Percentiles rank a stretch among this genome's conserved stretches.
Conservation (phyloP, 495 filamentous ascomycete genomes). For the Penicillium herquei region DNA sequence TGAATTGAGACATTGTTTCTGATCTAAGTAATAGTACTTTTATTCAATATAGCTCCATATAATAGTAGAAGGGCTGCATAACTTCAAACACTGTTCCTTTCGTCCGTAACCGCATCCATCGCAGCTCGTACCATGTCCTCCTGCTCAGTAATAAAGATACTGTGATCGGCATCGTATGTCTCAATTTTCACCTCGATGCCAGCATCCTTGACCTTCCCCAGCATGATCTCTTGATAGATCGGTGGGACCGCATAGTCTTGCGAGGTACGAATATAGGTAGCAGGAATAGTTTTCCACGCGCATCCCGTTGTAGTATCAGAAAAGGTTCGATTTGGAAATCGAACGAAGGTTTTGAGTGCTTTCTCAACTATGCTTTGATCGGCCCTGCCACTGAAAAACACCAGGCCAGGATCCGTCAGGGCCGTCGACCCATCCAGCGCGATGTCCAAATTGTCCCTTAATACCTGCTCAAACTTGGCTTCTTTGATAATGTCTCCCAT, state of each 20-base stretch:
- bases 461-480: constrained; percentile 19
- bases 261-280: constrained; percentile 33
- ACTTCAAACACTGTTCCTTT: constrained; percentile 4
- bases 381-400: constrained; percentile 27
- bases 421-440: constrained; percentile 18
- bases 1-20: too few relatives aligned
- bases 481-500: constrained; percentile 22
- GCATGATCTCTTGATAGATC: constrained; percentile 36
- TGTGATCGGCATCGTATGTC: constrained; percentile 31
- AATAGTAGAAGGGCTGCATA: not conserved
- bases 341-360: constrained; percentile 23
- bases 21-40: too few relatives aligned
- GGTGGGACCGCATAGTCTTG: constrained; percentile 32
- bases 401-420: constrained; percentile 19
- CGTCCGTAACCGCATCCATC: constrained; percentile 12
- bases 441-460: constrained; percentile 17
- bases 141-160: constrained; percentile 27
- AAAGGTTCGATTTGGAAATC: constrained; percentile 30
- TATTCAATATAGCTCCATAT: not conserved
- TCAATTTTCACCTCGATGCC: constrained; percentile 23
- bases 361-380: constrained; percentile 16
- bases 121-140: constrained; percentile 22
- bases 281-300: constrained; percentile 39
- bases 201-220: constrained; percentile 24
- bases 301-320: constrained; percentile 15